Evolutionary conservation across 352 stramenopile species (phyloP).

Genomic region (Pythium folliculosum): DNA sequence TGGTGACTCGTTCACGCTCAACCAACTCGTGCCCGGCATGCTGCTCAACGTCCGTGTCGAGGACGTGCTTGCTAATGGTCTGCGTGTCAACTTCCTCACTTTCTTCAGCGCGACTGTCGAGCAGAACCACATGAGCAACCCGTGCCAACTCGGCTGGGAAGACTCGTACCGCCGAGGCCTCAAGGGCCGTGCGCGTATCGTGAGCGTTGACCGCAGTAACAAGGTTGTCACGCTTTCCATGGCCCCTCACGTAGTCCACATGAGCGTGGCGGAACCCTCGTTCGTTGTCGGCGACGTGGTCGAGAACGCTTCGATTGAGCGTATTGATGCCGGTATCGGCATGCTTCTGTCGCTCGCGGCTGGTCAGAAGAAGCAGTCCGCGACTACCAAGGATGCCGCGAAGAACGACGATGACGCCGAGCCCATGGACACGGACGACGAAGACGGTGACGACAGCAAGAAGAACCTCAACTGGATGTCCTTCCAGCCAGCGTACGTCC

Average conservation of each 20-base stretch:
- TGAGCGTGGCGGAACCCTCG: constrained; percentile 55
- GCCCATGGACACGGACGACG: constrained; percentile 55
- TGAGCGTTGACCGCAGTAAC: constrained; percentile 69
- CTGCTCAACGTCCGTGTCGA: constrained; percentile 93
- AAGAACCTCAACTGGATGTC: constrained; percentile 67
- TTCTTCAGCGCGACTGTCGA: constrained; percentile 89
- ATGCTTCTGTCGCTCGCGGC: constrained; percentile 79
- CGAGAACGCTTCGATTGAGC: constrained; percentile 67
- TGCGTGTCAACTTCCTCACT: constrained; percentile 88
- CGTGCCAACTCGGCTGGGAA: constrained; percentile 74
- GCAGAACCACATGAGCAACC: constrained; percentile 89
- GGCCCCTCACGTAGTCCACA: constrained; percentile 86
- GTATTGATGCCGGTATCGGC: constrained; percentile 83
- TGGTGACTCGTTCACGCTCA: constrained; percentile 84
- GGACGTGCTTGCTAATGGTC: constrained; percentile 81
- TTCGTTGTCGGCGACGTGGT: constrained; percentile 77
- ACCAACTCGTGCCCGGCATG: constrained; percentile 91
- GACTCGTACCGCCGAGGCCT: constrained; percentile 78
- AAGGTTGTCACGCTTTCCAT: constrained; percentile 87
- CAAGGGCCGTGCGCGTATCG: constrained; percentile 85
- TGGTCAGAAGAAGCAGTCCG: constrained; percentile 35
- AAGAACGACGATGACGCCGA: constrained; percentile 43
- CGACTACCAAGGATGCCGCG: background rate
- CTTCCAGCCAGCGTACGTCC: constrained; percentile 82
- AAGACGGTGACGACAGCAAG: constrained; percentile 38